Conservation (phyloP, 2,329 filamentous ascomycete species). For the Trichoderma sp. region DNA sequence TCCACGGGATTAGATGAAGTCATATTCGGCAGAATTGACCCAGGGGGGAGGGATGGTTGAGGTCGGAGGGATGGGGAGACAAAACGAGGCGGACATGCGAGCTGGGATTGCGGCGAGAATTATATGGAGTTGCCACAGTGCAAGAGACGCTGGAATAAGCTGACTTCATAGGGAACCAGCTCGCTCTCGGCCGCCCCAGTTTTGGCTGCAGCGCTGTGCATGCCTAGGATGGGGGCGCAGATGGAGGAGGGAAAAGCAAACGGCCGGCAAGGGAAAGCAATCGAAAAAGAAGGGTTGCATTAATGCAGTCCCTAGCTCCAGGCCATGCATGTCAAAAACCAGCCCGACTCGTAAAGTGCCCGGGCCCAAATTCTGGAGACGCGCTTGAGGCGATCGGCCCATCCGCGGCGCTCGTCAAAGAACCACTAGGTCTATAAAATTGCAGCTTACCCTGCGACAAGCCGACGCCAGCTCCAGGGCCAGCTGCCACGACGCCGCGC, state of each 20-base stretch:
- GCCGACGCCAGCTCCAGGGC: neutral
- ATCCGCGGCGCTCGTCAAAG: conserved; percentile 4
- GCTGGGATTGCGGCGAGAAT: conserved; percentile 9
- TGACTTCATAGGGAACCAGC: conserved; percentile 19
- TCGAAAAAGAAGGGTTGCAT: conserved; percentile 10
- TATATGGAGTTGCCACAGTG: conserved; percentile 25
- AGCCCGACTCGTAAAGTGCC: conserved; percentile 7
- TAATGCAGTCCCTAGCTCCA: conserved; percentile 13
- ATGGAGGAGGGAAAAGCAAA: neutral
- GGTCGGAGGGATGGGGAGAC: neutral
- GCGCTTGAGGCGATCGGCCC: conserved; percentile 19
- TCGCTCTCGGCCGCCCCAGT: conserved; percentile 17
- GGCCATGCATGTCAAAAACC: conserved; percentile 8
- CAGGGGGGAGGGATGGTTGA: neutral
- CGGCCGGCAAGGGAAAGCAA: neutral
- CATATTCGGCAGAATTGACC: conserved; percentile 10
- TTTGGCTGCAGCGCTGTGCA: conserved; percentile 7
- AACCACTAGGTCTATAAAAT: conserved; percentile 10
- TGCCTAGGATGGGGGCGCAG: neutral
- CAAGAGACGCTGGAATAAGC: conserved; percentile 18
- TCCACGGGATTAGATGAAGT: conserved; percentile 4
- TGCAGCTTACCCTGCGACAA: conserved; percentile 18
- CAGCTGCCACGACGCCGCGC: neutral
- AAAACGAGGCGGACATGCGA: neutral
- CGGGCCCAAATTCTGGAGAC: conserved; percentile 24